Base-by-base conservation (phyloP, 2,329 filamentous ascomycete species). In the Xylariaceae sp. region DNA sequence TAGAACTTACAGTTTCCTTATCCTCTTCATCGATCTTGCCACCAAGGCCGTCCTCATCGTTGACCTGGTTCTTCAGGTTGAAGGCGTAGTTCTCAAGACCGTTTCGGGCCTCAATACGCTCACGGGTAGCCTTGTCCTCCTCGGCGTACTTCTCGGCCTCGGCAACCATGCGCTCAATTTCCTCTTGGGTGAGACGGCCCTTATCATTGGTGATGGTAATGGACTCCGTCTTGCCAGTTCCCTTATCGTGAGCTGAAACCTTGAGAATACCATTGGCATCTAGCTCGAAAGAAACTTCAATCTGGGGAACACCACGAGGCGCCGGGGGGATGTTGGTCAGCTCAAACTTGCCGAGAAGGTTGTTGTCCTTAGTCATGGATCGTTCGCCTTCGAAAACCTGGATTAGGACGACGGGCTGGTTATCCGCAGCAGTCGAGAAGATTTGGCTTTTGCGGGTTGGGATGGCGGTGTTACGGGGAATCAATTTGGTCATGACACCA, bases 151-250 rank as follows among this genome's bases (percentile, higher is more conserved):
- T 91, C 86, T 97, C 94, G 58, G 94, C 94, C 79, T 99, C 94
- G 66, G 88, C 87, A 62, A 99, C 92, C 94, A 99, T 99, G 76
- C 94, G 94, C 77, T 97, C 93, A 67, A 99, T 99, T 77, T 99
- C 94, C 67, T 99, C 94, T 70, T 89, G 88, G 68, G 89, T 92
- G 46, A 99, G 88, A 75, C 94, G 93, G 65, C 94, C 94, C 87
- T 97, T 97, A 81, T 99, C 94, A 81, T 99, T 97, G 80, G 89
- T 97, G 74, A 99, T 99, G 67, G 94, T 97, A 76, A 99, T 97
- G 61, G 89, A 92, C 83, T 99, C 92, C 60, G 84, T 86, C 85
- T 97, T 97, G 76, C 94, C 94, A 69, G 93, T 97, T 73, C 92
- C 94, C 88, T 97, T 97, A 78, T 99, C 94, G 70, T 89, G 87